A percentile compares a stretch with the other conserved stretches of the same genome.
Evolutionary conservation across 2,329 filamentous ascomycete species (phyloP).

Genomic region (Sphaerulina populicola): DNA sequence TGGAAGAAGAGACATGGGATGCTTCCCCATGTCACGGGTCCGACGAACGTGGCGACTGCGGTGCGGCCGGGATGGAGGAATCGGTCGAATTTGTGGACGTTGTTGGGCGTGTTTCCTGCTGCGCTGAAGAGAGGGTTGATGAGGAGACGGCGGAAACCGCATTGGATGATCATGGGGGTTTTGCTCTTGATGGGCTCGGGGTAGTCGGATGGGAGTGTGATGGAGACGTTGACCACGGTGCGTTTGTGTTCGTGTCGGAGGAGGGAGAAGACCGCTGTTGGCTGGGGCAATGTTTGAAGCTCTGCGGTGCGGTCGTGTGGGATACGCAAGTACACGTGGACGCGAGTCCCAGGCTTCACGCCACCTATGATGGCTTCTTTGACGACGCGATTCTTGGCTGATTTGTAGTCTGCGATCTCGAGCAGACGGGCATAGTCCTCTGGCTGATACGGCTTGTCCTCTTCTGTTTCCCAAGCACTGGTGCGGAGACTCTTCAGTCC

Average conservation of each 20-base stretch:
- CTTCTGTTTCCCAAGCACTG: slow-evolving; percentile 79
- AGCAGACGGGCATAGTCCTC: slow-evolving; percentile 82
- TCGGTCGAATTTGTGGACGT: slow-evolving; percentile 94
- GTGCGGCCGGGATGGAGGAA: slow-evolving; percentile 86
- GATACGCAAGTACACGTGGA: slow-evolving; percentile 65
- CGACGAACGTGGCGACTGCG: slow-evolving; percentile 81
- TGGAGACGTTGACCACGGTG: slow-evolving; percentile 78
- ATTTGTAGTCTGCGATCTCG: slow-evolving; percentile 81
- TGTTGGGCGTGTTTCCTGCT: slow-evolving; percentile 82
- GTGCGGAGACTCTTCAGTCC: slow-evolving; percentile 85
- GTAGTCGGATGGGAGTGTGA: slow-evolving; percentile 73
- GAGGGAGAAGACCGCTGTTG: slow-evolving; percentile 73
- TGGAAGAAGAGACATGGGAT: slow-evolving; percentile 88
- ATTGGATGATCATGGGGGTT: slow-evolving; percentile 84
- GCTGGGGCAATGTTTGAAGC: slow-evolving; percentile 49
- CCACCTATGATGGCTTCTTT: slow-evolving; percentile 85
- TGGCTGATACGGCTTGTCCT: slow-evolving; percentile 79
- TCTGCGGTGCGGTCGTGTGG: slow-evolving; percentile 37
- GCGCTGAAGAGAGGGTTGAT: slow-evolving; percentile 88
- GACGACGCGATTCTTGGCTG: slow-evolving; percentile 64
- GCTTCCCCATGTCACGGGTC: slow-evolving; percentile 84
- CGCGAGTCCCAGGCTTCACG: slow-evolving; percentile 72
- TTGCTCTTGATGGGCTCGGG: slow-evolving; percentile 76
- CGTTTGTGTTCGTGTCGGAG: slow-evolving; percentile 93
- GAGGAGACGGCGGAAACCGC: slow-evolving; percentile 74